Conservation (phyloP, 1,139 yeast species). For the Magnusiomyces fungicola region DNA sequence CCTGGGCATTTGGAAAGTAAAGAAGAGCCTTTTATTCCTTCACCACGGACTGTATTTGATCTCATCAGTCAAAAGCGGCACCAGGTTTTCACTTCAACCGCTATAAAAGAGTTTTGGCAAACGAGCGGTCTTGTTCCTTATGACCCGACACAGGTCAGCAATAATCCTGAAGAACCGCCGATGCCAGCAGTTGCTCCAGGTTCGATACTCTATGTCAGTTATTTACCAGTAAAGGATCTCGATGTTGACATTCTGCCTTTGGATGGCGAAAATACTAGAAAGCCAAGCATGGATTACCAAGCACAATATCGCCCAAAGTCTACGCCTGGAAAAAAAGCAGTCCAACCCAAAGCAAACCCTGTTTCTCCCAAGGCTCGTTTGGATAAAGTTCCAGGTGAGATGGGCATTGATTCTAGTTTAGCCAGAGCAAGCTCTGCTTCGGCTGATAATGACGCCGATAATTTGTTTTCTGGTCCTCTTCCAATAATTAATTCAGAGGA, state of each 20-base stretch:
- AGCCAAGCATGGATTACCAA: no score
- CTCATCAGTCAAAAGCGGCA: not conserved
- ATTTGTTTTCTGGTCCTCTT: no score
- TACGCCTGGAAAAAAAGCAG: not conserved
- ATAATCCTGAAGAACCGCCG: not conserved
- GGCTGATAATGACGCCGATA: no score
- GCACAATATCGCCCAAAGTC: no score
- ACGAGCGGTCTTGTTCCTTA: conserved; percentile 12
- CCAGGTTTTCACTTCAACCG: not conserved
- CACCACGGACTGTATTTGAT: not conserved
- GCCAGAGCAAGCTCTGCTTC: no score
- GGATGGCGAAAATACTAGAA: not conserved
- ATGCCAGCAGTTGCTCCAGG: not conserved
- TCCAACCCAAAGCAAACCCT: not conserved
- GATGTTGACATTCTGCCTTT: not conserved
- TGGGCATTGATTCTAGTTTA: no score
- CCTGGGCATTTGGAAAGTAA: not conserved
- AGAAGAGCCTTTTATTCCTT: not conserved
- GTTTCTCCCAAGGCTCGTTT: not conserved
- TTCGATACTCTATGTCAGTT: not conserved
- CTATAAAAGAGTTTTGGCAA: conserved; percentile 12
- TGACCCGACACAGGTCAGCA: conserved; percentile 5
- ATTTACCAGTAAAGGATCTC: conserved; percentile 1
- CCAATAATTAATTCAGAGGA: not conserved
- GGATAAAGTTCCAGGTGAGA: no score